These are phyloP conservation scores for Cladosporium sp. DNA, from an alignment of 2,329 filamentous ascomycete genomes.

Conservation along the genomic window DNA sequence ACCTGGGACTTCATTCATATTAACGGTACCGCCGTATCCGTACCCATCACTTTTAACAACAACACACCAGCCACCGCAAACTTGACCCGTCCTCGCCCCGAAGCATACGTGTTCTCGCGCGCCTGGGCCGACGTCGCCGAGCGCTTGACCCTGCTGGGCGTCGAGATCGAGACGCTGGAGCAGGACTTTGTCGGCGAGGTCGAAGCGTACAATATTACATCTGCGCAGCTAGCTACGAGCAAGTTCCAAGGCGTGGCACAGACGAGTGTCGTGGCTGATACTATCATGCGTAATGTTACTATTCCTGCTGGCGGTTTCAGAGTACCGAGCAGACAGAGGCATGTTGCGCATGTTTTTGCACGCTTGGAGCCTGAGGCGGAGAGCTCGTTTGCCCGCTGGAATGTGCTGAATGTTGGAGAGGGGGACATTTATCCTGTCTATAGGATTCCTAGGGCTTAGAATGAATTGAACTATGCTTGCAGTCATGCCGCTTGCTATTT, in stretches of 20 bases:
- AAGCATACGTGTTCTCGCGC: slow-evolving; percentile 41
- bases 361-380: slow-evolving; percentile 40
- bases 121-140: slow-evolving; percentile 40
- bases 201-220: slow-evolving; percentile 40
- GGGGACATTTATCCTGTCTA: slow-evolving; percentile 42
- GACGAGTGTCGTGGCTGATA: slow-evolving; percentile 30
- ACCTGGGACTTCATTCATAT: slow-evolving; percentile 41
- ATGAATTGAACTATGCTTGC: background rate
- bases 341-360: slow-evolving; percentile 41
- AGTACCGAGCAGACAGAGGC: slow-evolving; percentile 41
- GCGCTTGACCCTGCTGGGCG: slow-evolving; percentile 35
- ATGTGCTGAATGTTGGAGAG: slow-evolving; percentile 34
- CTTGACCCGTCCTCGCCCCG: slow-evolving; percentile 38
- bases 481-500: too few species aligned
- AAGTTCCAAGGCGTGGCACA: slow-evolving; percentile 24
- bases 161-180: slow-evolving; percentile 37
- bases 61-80: slow-evolving; percentile 41
- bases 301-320: slow-evolving; percentile 38
- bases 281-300: slow-evolving; percentile 27
- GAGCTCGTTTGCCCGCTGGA: slow-evolving; percentile 10
- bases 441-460: slow-evolving; percentile 15
- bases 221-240: slow-evolving; percentile 35
- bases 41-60: slow-evolving; percentile 39
- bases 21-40: slow-evolving; percentile 37
- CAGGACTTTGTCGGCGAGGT: slow-evolving; percentile 38